Evolutionary conservation across 1,284 basidiomycete genomes (phyloP).

Genomic region (Apiotrichum gracile): DNA sequence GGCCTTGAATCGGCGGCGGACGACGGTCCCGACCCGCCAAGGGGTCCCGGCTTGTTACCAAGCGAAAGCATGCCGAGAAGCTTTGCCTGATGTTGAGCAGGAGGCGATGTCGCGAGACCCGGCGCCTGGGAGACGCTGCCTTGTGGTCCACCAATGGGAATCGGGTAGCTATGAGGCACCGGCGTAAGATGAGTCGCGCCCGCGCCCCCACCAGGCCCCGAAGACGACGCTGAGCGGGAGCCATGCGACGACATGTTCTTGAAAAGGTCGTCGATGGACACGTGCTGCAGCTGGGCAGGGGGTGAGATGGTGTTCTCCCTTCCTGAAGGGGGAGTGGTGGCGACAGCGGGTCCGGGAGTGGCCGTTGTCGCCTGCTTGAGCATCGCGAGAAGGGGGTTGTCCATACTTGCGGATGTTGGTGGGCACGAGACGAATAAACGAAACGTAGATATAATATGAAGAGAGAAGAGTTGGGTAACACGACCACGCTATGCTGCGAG

Average conservation of each 20-base stretch:
- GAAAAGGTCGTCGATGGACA: slow-evolving; percentile 36
- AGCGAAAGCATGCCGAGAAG: slow-evolving; percentile 16
- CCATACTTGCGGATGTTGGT: slow-evolving; percentile 17
- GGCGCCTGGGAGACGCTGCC: not conserved
- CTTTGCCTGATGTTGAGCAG: slow-evolving; percentile 15
- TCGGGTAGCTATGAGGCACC: not conserved
- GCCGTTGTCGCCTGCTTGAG: slow-evolving; percentile 26
- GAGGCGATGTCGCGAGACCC: not conserved
- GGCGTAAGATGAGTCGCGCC: not conserved
- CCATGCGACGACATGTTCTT: slow-evolving; percentile 21
- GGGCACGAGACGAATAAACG: not conserved
- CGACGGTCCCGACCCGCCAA: not conserved
- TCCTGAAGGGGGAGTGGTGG: slow-evolving; percentile 1
- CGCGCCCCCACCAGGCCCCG: not conserved
- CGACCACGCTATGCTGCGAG: no score
- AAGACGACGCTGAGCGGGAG: not conserved
- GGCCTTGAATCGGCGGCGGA: not conserved
- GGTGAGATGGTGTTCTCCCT: slow-evolving; percentile 1
- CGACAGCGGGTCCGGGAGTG: not conserved
- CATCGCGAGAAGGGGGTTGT: slow-evolving; percentile 36
- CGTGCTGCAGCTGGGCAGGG: slow-evolving; percentile 18
- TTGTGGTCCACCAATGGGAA: not conserved
- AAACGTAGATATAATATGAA: no score
- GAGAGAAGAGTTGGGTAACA: no score
- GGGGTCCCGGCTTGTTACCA: not conserved